phyloP scores from a whole-genome alignment of 257 asterid genomes.

The Rauvolfia tetraphylla region DNA sequence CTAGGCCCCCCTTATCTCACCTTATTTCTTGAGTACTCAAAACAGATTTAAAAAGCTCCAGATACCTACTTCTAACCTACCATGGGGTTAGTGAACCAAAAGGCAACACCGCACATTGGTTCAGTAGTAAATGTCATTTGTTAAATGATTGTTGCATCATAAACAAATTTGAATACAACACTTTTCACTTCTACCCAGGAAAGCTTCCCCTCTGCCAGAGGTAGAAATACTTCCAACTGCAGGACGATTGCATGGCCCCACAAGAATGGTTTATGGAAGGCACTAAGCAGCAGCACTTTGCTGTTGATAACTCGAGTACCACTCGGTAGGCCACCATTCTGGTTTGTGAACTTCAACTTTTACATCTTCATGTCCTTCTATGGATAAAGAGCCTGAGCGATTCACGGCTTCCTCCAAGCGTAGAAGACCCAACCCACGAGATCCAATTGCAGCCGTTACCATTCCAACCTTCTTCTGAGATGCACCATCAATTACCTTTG shows the following conservation, averaged over 20 bases:
- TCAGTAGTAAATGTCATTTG: background rate
- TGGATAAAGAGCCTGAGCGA: slow-evolving; percentile 32
- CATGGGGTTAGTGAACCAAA: background rate
- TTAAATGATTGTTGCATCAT: background rate
- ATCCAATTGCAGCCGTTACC: slow-evolving; percentile 71
- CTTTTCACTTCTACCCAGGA: background rate
- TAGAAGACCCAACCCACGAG: slow-evolving; percentile 63
- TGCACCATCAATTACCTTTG: slow-evolving; percentile 45
- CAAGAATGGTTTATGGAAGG: background rate
- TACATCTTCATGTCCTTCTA: slow-evolving; percentile 56
- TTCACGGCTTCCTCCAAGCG: slow-evolving; percentile 65
- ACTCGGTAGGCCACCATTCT: slow-evolving; percentile 92
- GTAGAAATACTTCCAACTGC: background rate
- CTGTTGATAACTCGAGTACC: slow-evolving; percentile 42
- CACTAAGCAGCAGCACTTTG: slow-evolving; percentile 39
- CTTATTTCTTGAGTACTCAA: background rate
- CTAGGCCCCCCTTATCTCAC: background rate
- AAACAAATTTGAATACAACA: background rate
- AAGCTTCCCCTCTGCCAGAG: background rate
- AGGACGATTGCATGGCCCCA: background rate
- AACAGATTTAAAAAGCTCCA: background rate
- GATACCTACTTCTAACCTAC: background rate
- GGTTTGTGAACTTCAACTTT: slow-evolving; percentile 56
- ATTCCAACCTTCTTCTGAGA: slow-evolving; percentile 64
- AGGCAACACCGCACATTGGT: background rate